Evolutionary conservation across 768 basidiomycete genomes (phyloP), one percentile per base, ranked within the genome.

Genomic region (Mycena metata): DNA sequence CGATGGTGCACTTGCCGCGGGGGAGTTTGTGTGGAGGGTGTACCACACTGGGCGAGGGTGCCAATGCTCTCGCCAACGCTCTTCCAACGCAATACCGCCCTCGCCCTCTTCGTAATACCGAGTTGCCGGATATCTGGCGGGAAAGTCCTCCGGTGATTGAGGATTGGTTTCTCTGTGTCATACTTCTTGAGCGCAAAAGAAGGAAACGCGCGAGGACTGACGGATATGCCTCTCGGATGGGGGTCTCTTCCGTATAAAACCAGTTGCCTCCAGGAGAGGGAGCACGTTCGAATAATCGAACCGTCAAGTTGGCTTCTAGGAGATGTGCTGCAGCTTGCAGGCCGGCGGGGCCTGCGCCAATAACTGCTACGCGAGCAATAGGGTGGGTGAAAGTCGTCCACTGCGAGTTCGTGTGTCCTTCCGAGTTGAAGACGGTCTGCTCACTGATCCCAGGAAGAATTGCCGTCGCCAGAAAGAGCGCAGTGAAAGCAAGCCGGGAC

Each of bases 1-100:
- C 36, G 54, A 35, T 67, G 39, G 15, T 0, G 55, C 16, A 56
- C 26, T 13, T 50, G 73, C 72, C 19, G 70, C 61, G 47, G 74
- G 72, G 5, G 72, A 50, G 49, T 75, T 75, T 5, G 67, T 71
- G 35, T 60, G 67, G n/a, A 74, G n/a, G 35, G 36, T 50, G 43
- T 69, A 36, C 74, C 74, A 74, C 10, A 73, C 72, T 0, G 72
- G 65, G 13, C 72, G 67, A 0, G 74, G 74, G 15, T 61, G 59
- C 74, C 74, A 74, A 36, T 74, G 74, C 62, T 69, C 70, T 5
- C 54, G 43, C 74, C 74, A 74, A 1, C 71, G 61, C 30, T 68
- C 63, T 7, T 70, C 71, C 23, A 72, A 46, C 11, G 21, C 58
- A 8, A 66, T 19, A 2, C 69, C 69, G 11, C 57, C 71, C n/a